Conservation (phyloP, 2,329 filamentous ascomycete genomes). For the Arthrobotrys megalospora region DNA sequence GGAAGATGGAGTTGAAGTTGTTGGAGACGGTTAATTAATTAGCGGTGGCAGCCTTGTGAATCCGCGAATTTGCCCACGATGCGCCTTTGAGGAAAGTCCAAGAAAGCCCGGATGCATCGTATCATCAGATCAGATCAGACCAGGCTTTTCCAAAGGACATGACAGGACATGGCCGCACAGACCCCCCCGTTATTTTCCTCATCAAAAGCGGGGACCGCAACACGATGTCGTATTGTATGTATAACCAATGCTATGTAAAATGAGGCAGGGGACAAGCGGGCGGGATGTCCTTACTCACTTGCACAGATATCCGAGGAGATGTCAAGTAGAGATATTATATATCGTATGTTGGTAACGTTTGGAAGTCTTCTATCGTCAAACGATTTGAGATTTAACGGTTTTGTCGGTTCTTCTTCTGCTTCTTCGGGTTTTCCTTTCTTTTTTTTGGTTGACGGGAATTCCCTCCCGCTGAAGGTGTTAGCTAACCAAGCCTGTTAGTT, state of each 20-base stretch:
- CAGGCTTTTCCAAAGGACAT: neutral
- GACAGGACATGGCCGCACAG: slow-evolving; percentile 31
- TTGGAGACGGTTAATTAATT: slow-evolving; percentile 20
- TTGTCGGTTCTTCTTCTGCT: neutral
- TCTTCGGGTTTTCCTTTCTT: neutral
- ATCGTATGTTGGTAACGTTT: neutral
- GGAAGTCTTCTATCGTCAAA: neutral
- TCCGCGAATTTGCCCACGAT: slow-evolving; percentile 14
- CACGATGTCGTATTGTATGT: slow-evolving; percentile 13
- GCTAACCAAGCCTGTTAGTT: slow-evolving; percentile 10
- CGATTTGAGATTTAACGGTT: neutral
- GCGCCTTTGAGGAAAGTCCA: slow-evolving; percentile 55
- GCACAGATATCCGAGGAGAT: neutral
- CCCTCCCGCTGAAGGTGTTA: slow-evolving; percentile 4
- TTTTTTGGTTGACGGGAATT: neutral
- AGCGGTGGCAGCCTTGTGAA: slow-evolving; percentile 36
- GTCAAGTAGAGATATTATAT: neutral
- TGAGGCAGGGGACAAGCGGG: slow-evolving; percentile 12
- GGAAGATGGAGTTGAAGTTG: neutral
- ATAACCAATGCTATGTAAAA: too few relatives aligned
- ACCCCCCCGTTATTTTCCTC: slow-evolving; percentile 27
- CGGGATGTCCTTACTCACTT: neutral
- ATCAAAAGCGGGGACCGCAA: slow-evolving; percentile 11
- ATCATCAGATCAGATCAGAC: slow-evolving; percentile 9
- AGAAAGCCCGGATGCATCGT: slow-evolving; percentile 28